Percentiles rank a stretch among this genome's conserved stretches.
phyloP scores from a whole-genome alignment of 75 land plant species.

The Sequoia sempervirens region DNA sequence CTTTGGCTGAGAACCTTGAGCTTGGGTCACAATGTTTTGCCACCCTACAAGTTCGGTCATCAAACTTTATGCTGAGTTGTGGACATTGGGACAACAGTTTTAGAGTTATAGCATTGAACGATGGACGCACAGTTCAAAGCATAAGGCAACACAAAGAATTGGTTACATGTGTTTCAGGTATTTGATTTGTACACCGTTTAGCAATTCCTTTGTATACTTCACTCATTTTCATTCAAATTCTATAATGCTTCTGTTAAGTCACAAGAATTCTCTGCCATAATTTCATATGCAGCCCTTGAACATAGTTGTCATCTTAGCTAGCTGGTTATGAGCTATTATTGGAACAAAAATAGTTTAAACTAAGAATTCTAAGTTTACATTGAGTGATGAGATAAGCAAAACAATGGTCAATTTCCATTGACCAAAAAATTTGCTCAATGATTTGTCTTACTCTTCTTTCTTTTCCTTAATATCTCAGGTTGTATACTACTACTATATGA shows the following conservation, averaged over 20 bases:
- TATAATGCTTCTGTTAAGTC: background rate
- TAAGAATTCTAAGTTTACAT: background rate
- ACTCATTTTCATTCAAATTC: background rate
- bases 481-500: no score
- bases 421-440: no score
- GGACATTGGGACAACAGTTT: conserved; percentile 99
- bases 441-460: no score
- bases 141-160: conserved; percentile 91
- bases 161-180: conserved; percentile 95
- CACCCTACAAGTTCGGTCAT: conserved; percentile 65
- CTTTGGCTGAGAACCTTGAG: conserved; percentile 69
- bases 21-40: conserved; percentile 67
- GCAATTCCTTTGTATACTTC: background rate
- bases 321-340: background rate
- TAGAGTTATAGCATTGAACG: conserved; percentile 72
- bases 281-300: background rate
- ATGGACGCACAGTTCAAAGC: conserved; percentile 83
- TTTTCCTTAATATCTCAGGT: no score
- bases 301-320: background rate
- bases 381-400: no score
- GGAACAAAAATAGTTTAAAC: background rate
- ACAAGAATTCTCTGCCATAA: background rate
- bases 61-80: conserved; percentile 73
- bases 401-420: no score
- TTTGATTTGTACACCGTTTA: background rate